Percentiles rank a stretch among this genome's conserved stretches.
Conservation (phyloP, 305 asterid species). For the Coffea humblotiana region DNA sequence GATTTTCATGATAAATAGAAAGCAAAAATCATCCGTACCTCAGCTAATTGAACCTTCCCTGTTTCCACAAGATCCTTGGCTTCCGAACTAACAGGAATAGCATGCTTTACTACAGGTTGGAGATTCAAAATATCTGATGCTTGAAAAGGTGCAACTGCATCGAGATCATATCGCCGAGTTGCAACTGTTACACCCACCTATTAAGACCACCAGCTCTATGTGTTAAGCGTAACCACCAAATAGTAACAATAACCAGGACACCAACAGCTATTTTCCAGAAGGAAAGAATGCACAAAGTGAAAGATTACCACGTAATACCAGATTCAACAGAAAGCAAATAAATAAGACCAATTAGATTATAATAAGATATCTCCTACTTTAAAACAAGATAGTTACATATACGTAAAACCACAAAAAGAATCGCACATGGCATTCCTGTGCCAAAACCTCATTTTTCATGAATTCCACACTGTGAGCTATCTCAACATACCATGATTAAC, state of each 20-base stretch:
- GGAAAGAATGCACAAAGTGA: neutral
- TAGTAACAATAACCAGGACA: neutral
- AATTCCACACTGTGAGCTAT: neutral
- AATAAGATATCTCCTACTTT: neutral
- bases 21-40: conserved; percentile 46
- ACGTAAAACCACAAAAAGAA: neutral
- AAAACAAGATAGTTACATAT: neutral
- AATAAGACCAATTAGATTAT: neutral
- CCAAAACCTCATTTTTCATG: neutral
- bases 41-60: conserved; percentile 92
- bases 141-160: conserved; percentile 72
- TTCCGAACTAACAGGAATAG: conserved; percentile 92
- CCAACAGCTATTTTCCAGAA: neutral
- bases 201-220: conserved; percentile 14
- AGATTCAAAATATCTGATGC: conserved; percentile 77
- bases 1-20: neutral
- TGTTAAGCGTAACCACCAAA: neutral
- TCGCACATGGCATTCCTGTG: neutral
- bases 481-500: neutral
- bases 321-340: neutral
- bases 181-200: conserved; percentile 90
- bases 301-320: neutral
- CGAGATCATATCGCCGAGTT: conserved; percentile 77
- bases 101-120: conserved; percentile 92
- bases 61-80: conserved; percentile 94